Evolutionary conservation across 805 yeast genomes (phyloP), one percentile per base, ranked within the genome.

Genomic region (Starmerella cellae): DNA sequence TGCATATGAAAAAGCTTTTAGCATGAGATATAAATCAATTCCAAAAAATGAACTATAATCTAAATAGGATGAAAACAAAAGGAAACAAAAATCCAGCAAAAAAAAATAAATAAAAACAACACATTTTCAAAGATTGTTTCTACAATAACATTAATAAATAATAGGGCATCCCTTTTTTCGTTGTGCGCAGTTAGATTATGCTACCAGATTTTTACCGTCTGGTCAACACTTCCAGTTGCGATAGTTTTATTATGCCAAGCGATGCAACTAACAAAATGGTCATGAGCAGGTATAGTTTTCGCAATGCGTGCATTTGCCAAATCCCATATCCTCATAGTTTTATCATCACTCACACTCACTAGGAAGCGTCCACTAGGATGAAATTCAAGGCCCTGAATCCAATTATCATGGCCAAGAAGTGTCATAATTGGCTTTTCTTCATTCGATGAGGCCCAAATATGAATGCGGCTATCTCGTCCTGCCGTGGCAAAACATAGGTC

Each of bases 261-360:
- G 26, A 84, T 61, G 37, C 73, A 67, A 50, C 75, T 81, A 2
- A 85, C 71, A 60, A 85, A 87, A 22, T 82, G 85, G n/a, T 74
- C 77, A 58, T 84, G 94, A 0, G 68, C 66, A 2, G 56, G 58
- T 37, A 83, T 64, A 1, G 74, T 67, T 37, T 70, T 61, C 2
- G 74, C 61, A 29, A 77, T 73, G 45, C 60, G 63, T 11, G 70
- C 63, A 22, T 52, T 54, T 26, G 63, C 59, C 35, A 78, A 57
- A 64, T 85, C 88, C 96, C 96, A 87, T 17, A 82, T 61, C 44
- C 75, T 71, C 27, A 87, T 70, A 1, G 76, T 65, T 48, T 76
- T 76, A 59, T 87, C 96, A 59, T 87, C 97, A 16, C 87, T 69
- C 16, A 80, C 78, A 35, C 84, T 75, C 36, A 79, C 65, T 16